These are phyloP conservation scores for Fragilaria radians DNA, from an alignment of 108 stramenopile genomes.

Conservation along the genomic window DNA sequence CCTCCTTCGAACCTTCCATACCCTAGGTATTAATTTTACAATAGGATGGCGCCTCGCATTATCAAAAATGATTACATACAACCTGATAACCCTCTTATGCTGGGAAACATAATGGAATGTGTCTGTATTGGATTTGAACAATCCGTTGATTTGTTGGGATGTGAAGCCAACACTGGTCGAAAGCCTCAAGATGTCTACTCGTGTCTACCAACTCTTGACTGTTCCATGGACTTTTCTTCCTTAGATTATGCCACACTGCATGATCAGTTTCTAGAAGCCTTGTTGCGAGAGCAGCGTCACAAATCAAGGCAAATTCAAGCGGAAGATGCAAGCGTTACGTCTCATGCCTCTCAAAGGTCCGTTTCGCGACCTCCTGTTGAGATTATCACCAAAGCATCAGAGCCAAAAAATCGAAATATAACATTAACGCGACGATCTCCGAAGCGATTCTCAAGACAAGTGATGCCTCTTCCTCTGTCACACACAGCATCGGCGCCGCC, in stretches of 20 bases:
- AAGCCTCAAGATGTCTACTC: not conserved
- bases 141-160: not conserved
- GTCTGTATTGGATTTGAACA: not conserved
- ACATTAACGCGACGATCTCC: not conserved
- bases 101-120: not conserved
- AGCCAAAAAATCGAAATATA: not conserved
- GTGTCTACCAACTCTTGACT: not conserved
- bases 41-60: not conserved
- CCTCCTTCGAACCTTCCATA: too few relatives aligned
- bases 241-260: conserved; percentile 28
- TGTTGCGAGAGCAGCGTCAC: conserved; percentile 27
- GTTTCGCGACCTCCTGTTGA: not conserved
- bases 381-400: not conserved
- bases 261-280: conserved; percentile 40
- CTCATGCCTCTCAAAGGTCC: not conserved
- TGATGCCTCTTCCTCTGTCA: conserved; percentile 4
- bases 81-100: not conserved
- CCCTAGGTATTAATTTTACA: too few relatives aligned
- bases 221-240: not conserved
- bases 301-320: not conserved
- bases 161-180: not conserved
- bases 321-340: not conserved
- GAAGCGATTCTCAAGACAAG: not conserved
- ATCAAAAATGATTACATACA: not conserved
- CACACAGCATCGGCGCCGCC: too few relatives aligned